A percentile compares a stretch with the other conserved stretches of the same genome.
Conservation (phyloP, 192 early-diverging fungal genomes). For the Coemansia javaensis region DNA sequence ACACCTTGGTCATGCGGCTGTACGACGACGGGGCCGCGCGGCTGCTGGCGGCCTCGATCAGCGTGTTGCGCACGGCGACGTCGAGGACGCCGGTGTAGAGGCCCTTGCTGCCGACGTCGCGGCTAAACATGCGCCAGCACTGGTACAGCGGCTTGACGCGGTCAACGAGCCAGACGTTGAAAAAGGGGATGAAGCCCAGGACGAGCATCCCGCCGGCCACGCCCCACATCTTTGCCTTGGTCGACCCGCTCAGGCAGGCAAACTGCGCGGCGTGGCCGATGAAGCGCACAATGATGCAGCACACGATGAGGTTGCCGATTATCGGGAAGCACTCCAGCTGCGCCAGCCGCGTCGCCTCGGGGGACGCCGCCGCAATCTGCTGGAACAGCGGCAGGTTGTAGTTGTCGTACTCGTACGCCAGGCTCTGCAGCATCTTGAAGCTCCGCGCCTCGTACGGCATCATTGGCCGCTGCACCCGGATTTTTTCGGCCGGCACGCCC, state of each 20-base stretch:
- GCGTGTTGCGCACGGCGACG: too few relatives aligned
- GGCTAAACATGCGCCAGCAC: conserved; percentile 40
- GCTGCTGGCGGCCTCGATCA: too few relatives aligned
- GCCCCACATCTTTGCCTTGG: conserved; percentile 16
- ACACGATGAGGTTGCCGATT: conserved; percentile 33
- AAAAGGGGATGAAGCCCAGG: conserved; percentile 39
- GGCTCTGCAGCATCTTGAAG: conserved; percentile 28
- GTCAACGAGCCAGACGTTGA: conserved; percentile 35
- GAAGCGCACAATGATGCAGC: conserved; percentile 17
- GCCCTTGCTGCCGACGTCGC: conserved; percentile 22
- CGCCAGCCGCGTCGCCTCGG: conserved; percentile 38
- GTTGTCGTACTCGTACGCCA: conserved; percentile 39
- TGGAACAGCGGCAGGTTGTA: conserved; percentile 33
- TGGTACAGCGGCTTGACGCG: conserved; percentile 26
- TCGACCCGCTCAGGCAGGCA: conserved; percentile 14
- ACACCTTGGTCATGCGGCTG: conserved; percentile 16
- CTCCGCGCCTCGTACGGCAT: conserved; percentile 16
- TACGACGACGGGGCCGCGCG: too few relatives aligned
- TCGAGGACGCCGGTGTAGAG: too few relatives aligned
- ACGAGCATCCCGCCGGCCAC: conserved; percentile 11
- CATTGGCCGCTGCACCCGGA: conserved; percentile 28
- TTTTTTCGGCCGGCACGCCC: conserved; percentile 3
- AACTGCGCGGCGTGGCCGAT: conserved; percentile 18
- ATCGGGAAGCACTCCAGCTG: conserved; percentile 44
- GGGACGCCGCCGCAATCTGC: conserved; percentile 11